phyloP scores from a whole-genome alignment of 1,139 yeast genomes.

The Spathaspora sp. region DNA sequence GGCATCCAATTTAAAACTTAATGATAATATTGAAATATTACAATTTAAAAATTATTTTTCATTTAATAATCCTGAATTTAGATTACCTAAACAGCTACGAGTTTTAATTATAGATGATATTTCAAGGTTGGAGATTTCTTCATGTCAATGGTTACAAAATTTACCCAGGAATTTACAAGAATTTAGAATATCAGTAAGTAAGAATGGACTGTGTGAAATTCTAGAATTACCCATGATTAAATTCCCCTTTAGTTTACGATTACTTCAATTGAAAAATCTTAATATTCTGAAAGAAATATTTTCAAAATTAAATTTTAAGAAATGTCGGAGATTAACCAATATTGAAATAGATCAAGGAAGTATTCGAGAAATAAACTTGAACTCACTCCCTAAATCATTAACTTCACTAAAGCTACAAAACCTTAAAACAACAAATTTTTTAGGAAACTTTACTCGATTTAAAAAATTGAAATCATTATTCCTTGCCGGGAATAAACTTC shows the following conservation, averaged over 20 bases:
- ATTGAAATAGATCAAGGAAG: slow-evolving; percentile 3
- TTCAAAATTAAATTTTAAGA: slow-evolving; percentile 3
- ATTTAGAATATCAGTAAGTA: neutral
- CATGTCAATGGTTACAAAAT: slow-evolving; percentile 7
- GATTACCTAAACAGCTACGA: slow-evolving; percentile 3
- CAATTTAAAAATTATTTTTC: slow-evolving; percentile 3
- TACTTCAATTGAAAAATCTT: slow-evolving; percentile 1
- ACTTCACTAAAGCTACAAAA: slow-evolving; percentile 1
- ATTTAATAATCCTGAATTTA: slow-evolving; percentile 5
- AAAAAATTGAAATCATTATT: slow-evolving; percentile 1
- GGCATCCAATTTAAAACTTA: neutral
- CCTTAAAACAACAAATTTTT: slow-evolving; percentile 2
- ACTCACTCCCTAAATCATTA: slow-evolving; percentile 4
- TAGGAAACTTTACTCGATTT: slow-evolving; percentile 3
- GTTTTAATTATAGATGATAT: neutral
- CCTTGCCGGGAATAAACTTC: slow-evolving; percentile 3
- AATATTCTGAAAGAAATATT: neutral
- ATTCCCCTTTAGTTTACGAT: slow-evolving; percentile 5
- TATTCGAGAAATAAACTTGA: slow-evolving; percentile 3
- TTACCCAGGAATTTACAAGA: slow-evolving; percentile 4
- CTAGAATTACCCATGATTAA: neutral
- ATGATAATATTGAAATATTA: slow-evolving; percentile 4
- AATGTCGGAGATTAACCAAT: slow-evolving; percentile 1
- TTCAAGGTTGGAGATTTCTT: neutral
- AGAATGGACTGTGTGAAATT: neutral